Conservation (phyloP, 108 stramenopile genomes). For the Cylindrotheca closterium region DNA sequence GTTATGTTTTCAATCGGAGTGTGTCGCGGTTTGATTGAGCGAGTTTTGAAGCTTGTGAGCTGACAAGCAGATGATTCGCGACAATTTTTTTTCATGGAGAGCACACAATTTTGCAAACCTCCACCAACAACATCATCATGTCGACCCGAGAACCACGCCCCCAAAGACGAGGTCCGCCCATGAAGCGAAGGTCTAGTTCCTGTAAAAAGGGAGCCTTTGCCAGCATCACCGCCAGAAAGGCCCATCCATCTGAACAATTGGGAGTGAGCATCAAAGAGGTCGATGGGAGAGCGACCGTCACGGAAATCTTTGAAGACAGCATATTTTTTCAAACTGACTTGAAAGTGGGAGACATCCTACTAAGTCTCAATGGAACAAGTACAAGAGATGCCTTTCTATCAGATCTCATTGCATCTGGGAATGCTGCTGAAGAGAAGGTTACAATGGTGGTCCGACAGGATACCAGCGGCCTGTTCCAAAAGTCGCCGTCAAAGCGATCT, state of each 20-base stretch:
- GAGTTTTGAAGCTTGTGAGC: too few relatives aligned
- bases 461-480: too few relatives aligned
- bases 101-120: too few relatives aligned
- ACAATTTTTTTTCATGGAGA: too few relatives aligned
- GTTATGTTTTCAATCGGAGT: too few relatives aligned
- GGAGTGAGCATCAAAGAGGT: slow-evolving; percentile 23
- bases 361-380: slow-evolving; percentile 31
- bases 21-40: too few relatives aligned
- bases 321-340: slow-evolving; percentile 22
- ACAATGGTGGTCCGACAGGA: slow-evolving; percentile 23
- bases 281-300: slow-evolving; percentile 16
- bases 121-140: background rate
- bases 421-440: slow-evolving; percentile 12
- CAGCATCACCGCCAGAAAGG: slow-evolving; percentile 30
- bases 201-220: slow-evolving; percentile 8
- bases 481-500: background rate
- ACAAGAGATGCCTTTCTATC: slow-evolving; percentile 10
- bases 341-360: slow-evolving; percentile 30
- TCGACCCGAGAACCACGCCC: background rate
- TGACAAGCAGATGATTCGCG: too few relatives aligned
- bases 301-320: slow-evolving; percentile 26
- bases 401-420: slow-evolving; percentile 5
- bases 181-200: background rate
- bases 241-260: slow-evolving; percentile 18
- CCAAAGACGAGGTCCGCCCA: background rate